These are phyloP conservation scores for Fusarium sublunatum DNA, from an alignment of 2,329 filamentous ascomycete genomes.

Conservation along the genomic window DNA sequence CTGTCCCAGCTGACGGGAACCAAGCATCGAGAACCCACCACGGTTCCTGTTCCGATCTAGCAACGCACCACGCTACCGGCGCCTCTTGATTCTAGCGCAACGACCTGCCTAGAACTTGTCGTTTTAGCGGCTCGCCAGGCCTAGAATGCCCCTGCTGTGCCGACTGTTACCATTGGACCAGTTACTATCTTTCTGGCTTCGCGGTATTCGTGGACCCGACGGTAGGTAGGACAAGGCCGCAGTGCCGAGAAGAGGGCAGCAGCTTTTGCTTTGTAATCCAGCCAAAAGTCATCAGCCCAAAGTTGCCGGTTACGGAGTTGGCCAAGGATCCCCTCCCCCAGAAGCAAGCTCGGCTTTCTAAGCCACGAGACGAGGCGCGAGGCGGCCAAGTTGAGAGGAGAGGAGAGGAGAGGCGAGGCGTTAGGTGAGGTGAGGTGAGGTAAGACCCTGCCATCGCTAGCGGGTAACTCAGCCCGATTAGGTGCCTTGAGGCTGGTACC, in stretches of 20 bases:
- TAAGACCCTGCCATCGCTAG: slow-evolving; percentile 10
- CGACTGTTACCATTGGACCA: too few species aligned
- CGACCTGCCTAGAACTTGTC: slow-evolving; percentile 19
- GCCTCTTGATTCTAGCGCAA: slow-evolving; percentile 39
- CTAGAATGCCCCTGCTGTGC: slow-evolving; percentile 1
- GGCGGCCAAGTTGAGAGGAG: slow-evolving; percentile 25
- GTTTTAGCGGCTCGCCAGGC: slow-evolving; percentile 22
- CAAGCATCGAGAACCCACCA: slow-evolving; percentile 5
- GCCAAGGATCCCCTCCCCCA: slow-evolving; percentile 11
- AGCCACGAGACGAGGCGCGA: slow-evolving; percentile 39
- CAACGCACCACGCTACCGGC: slow-evolving; percentile 19
- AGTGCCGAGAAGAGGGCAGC: slow-evolving; percentile 4
- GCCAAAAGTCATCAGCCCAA: slow-evolving; percentile 17
- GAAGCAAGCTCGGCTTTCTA: slow-evolving; percentile 4
- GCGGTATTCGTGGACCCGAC: slow-evolving; percentile 24
- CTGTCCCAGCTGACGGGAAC: slow-evolving; percentile 7
- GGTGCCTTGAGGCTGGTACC: too few species aligned
- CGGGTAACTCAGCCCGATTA: background rate
- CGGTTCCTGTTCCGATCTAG: slow-evolving; percentile 19
- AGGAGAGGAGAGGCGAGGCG: slow-evolving; percentile 11
- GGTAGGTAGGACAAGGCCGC: slow-evolving; percentile 19
- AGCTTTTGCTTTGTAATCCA: slow-evolving; percentile 30
- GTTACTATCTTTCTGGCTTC: background rate
- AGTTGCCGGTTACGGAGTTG: background rate
- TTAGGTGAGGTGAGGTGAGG: slow-evolving; percentile 8